Evolutionary conservation across 352 stramenopile genomes (phyloP).

Genomic region (Phytophthora citricola): DNA sequence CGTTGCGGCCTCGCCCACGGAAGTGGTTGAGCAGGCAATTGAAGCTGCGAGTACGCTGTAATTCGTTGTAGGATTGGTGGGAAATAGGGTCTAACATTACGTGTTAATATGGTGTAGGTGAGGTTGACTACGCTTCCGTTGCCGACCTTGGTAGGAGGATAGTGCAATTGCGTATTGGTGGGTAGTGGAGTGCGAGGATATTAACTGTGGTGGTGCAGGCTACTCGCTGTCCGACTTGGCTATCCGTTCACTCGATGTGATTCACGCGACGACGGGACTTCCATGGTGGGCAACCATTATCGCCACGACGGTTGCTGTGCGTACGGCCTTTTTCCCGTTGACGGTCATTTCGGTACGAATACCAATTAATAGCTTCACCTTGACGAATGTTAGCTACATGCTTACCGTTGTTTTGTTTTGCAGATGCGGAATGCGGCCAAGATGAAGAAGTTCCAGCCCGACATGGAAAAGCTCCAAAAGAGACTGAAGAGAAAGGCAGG

Average conservation of each 20-base stretch:
- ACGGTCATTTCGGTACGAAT: conserved; percentile 76
- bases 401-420: background rate
- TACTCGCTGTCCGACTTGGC: conserved; percentile 79
- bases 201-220: conserved; percentile 31
- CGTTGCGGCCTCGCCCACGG: conserved; percentile 47
- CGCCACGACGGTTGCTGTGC: conserved; percentile 79
- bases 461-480: conserved; percentile 83
- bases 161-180: background rate
- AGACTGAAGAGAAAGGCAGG: conserved; percentile 65
- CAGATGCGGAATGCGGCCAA: conserved; percentile 87
- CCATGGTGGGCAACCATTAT: conserved; percentile 91
- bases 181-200: background rate
- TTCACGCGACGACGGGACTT: conserved; percentile 83
- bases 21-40: conserved; percentile 53
- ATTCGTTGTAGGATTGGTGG: conserved; percentile 4
- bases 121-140: conserved; percentile 59
- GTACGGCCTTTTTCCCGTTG: conserved; percentile 77
- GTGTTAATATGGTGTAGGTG: conserved; percentile 30
- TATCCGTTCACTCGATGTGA: conserved; percentile 73
- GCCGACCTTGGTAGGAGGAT: conserved; percentile 54
- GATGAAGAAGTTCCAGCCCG: conserved; percentile 84
- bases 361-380: background rate
- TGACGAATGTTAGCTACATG: background rate
- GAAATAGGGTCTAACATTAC: conserved; percentile 8
- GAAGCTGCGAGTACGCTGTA: conserved; percentile 44